phyloP scores from a whole-genome alignment of 2,329 filamentous ascomycete species.

The Aspergillus sp. region DNA sequence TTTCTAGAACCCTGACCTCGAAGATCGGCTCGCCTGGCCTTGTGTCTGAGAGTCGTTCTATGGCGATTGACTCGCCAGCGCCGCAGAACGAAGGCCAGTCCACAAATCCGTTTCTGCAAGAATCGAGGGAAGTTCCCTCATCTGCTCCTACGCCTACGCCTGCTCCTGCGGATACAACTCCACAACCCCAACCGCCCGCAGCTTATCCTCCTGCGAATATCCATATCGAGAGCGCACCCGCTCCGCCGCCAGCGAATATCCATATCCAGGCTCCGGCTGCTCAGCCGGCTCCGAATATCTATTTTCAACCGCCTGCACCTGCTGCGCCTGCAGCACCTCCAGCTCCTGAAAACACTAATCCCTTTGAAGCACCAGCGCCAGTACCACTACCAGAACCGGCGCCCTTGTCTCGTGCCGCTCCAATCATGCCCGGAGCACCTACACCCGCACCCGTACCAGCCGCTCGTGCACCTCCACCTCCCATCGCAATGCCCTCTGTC shows the following conservation, averaged over 20 bases:
- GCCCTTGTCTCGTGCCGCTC: not conserved
- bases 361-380: not conserved
- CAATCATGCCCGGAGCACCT: not conserved
- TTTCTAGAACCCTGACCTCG: not conserved
- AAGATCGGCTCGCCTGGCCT: not conserved
- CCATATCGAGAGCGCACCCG: slow-evolving; percentile 3
- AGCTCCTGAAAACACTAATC: not conserved
- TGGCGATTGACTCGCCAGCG: not conserved
- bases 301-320: slow-evolving; percentile 1
- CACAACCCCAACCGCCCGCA: not conserved
- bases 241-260: slow-evolving; percentile 13
- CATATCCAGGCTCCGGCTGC: slow-evolving; percentile 7
- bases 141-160: slow-evolving; percentile 1
- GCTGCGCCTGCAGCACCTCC: not conserved
- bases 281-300: slow-evolving; percentile 7
- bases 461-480: slow-evolving; percentile 44
- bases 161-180: too few relatives aligned
- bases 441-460: not conserved
- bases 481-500: slow-evolving; percentile 59
- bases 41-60: not conserved
- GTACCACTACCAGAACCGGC: too few relatives aligned
- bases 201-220: slow-evolving; percentile 9
- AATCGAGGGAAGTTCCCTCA: slow-evolving; percentile 7
- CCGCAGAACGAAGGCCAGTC: slow-evolving; percentile 7
- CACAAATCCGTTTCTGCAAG: slow-evolving; percentile 21